These are phyloP conservation scores for Acacia crassicarpa DNA, from an alignment of 306 rosid genomes.

Conservation along the genomic window DNA sequence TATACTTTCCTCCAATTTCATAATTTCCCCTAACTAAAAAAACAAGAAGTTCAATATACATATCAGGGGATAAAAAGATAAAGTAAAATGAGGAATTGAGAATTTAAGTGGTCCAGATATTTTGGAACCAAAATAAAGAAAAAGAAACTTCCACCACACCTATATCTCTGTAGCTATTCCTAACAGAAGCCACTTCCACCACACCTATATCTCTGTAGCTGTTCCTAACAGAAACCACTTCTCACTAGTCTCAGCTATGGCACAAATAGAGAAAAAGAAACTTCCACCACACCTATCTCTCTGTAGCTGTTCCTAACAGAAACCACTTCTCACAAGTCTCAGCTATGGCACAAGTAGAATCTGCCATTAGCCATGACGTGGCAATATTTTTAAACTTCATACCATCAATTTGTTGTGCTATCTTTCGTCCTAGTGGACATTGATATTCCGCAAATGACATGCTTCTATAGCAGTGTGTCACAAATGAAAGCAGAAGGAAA, in stretches of 20 bases:
- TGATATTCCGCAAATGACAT: background rate
- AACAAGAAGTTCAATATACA: background rate
- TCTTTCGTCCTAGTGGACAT: background rate
- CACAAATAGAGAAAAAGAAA: background rate
- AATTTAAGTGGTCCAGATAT: background rate
- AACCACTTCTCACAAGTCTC: background rate
- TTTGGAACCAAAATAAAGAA: background rate
- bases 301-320: background rate
- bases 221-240: background rate
- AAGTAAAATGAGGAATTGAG: background rate
- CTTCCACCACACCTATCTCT: too few relatives aligned
- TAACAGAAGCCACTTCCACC: too few relatives aligned
- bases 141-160: background rate
- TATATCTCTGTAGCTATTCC: background rate
- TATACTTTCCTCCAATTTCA: background rate
- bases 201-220: too few relatives aligned
- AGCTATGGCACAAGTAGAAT: background rate
- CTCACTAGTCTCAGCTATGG: background rate
- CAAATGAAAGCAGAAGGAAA: background rate
- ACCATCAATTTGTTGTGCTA: background rate
- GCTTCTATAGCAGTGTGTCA: slow-evolving; percentile 16
- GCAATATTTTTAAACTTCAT: slow-evolving; percentile 1
- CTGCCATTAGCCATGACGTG: background rate
- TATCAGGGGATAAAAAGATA: background rate
- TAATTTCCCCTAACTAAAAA: background rate